Evolutionary conservation across 164 flowering plant genomes (phyloP).

Genomic region (Tetracentron sinense): DNA sequence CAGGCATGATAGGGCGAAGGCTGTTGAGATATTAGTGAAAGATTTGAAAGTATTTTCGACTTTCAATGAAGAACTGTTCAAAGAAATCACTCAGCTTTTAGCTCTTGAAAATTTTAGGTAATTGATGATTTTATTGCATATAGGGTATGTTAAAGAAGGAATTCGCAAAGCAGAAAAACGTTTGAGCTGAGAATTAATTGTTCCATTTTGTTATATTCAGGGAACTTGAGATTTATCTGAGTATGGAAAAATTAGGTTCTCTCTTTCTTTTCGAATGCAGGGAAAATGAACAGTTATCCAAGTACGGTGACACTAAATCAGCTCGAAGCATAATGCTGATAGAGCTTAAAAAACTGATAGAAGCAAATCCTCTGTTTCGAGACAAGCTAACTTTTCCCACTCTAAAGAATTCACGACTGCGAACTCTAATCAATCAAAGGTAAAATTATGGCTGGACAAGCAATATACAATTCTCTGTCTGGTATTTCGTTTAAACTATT

Average conservation of each 20-base stretch:
- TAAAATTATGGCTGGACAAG: too few species aligned
- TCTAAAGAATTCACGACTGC: constrained; percentile 66
- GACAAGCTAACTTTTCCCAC: constrained; percentile 81
- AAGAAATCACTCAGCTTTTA: constrained; percentile 79
- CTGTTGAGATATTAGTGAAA: constrained; percentile 74
- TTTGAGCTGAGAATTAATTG: too few species aligned
- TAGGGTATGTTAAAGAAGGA: not conserved
- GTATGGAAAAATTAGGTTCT: not conserved
- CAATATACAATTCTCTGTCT: too few species aligned
- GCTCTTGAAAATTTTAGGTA: constrained; percentile 82
- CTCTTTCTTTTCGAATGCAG: constrained; percentile 30
- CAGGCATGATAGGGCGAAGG: constrained; percentile 78
- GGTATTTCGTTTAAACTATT: not conserved
- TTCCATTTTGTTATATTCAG: not conserved
- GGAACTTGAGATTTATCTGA: not conserved
- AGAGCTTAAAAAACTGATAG: constrained; percentile 81
- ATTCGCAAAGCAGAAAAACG: too few species aligned
- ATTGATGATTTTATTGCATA: not conserved
- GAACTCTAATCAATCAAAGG: constrained; percentile 92
- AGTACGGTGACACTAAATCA: constrained; percentile 89
- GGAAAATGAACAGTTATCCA: constrained; percentile 93
- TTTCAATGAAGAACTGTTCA: constrained; percentile 73
- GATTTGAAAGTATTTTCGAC: constrained; percentile 86
- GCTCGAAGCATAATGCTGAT: constrained; percentile 86
- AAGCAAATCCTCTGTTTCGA: constrained; percentile 88